A percentile compares a stretch with the other conserved stretches of the same genome.
These are phyloP conservation scores for Vigna nakashimae DNA, from an alignment of 306 rosid genomes.

Conservation along the genomic window DNA sequence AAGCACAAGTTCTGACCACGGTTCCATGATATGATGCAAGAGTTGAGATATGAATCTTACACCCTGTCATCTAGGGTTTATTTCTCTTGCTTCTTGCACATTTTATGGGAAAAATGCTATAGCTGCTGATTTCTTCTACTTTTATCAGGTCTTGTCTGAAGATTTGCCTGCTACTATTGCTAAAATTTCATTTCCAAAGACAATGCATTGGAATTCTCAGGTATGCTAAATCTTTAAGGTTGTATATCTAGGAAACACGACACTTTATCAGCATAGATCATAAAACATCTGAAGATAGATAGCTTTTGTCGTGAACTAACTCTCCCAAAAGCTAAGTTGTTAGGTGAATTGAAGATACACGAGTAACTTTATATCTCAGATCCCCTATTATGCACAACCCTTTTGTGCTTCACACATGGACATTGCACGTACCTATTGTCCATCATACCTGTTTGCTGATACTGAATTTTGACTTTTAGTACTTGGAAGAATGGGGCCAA, in stretches of 20 bases:
- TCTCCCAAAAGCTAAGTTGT: background rate
- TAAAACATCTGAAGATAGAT: conserved; percentile 1
- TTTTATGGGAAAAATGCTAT: background rate
- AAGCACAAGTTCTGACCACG: conserved; percentile 2
- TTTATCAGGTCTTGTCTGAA: conserved; percentile 78
- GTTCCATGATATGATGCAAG: background rate
- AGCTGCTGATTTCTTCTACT: conserved; percentile 38
- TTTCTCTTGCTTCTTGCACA: conserved; percentile 27
- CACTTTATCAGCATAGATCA: conserved; percentile 7
- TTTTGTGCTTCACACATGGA: conserved; percentile 7
- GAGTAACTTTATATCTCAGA: background rate
- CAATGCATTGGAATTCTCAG: conserved; percentile 98
- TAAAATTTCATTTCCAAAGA: conserved; percentile 87
- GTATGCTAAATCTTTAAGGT: conserved; percentile 50
- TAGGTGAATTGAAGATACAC: background rate
- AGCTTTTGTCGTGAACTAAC: conserved; percentile 6
- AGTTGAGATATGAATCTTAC: background rate
- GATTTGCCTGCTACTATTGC: conserved; percentile 75
- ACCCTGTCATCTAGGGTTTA: conserved; percentile 32
- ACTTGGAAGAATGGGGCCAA: conserved; percentile 21
- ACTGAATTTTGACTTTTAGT: conserved; percentile 13
- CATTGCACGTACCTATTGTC: conserved; percentile 6
- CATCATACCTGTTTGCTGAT: background rate
- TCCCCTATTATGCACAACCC: conserved; percentile 10
- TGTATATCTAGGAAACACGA: conserved; percentile 1